Base-by-base conservation (phyloP, 1,284 basidiomycete genomes). In the Peniophora sp. region DNA sequence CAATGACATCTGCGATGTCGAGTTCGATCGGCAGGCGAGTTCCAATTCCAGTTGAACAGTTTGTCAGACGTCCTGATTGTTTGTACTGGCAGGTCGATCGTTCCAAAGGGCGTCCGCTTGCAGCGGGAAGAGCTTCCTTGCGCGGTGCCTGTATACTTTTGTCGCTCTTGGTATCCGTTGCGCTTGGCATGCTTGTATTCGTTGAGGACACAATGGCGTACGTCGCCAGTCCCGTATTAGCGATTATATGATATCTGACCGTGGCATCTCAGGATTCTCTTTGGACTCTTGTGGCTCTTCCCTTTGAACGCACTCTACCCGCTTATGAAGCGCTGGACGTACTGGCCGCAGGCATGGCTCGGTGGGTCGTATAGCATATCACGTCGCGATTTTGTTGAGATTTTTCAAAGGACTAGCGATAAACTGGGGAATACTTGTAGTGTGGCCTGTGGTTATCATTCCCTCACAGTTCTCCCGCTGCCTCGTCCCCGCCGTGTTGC, bases 261-360 rank as follows among this genome's bases (percentile, higher is more conserved):
- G n/a, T 36, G 25, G n/a, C n/a, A n/a, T n/a, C 20, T 22, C 45
- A 73, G 74, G 56, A 70, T 71, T 46, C 49, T 66, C 3, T 59
- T 71, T 2, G 75, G 74, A 16, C 65, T 73, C 23, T 59, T 70
- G 14, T 60, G 65, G 5, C 68, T 79, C 14, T 67, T 81, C 24
- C 64, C 68, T 12, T 58, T 78, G 16, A 71, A 75, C 38, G 67
- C 70, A 3, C 56, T 77, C 3, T 84, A 84, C 60, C 81, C 81
- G 2, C 63, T 81, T 35, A 79, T 82, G 75, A 84, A 84, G 65
- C 69, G 81, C 0, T 69, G 67, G 51, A 74, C 86, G 0, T 81
- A 85, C 63, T 88, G 85, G 77, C 86, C 87, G 11, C 86, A 89
- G 61, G 68, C 79, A 23, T 77, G 79, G 50, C 68, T 84, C 3